These are phyloP conservation scores for Colletotrichum destructivum DNA, from an alignment of 2,329 filamentous ascomycete genomes.

Conservation along the genomic window DNA sequence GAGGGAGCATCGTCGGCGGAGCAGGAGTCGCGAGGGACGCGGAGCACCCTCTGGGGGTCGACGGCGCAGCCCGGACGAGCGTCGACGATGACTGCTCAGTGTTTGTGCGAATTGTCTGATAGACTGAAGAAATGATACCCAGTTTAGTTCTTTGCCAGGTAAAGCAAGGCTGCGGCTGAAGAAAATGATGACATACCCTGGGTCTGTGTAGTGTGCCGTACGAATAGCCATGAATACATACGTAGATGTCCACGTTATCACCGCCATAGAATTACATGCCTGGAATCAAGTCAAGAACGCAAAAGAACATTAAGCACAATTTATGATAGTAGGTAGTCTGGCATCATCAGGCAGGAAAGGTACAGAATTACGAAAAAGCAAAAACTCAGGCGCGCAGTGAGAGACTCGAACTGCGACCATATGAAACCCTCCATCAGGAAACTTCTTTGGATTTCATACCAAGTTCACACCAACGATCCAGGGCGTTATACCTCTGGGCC, in stretches of 20 bases:
- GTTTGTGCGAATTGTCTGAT: background rate
- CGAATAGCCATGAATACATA: background rate
- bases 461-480: constrained; percentile 10
- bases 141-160: background rate
- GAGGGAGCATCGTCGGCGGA: constrained; percentile 36
- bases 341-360: background rate
- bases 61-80: constrained; percentile 33
- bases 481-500: constrained; percentile 6
- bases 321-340: background rate
- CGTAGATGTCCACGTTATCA: background rate
- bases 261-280: background rate
- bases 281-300: background rate
- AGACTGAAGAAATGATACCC: constrained; percentile 9
- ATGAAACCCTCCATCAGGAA: constrained; percentile 9
- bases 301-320: background rate
- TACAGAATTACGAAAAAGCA: background rate
- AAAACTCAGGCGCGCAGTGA: background rate
- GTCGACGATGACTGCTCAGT: constrained; percentile 11
- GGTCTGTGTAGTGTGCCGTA: background rate
- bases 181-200: no score
- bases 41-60: constrained; percentile 26
- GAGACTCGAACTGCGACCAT: background rate
- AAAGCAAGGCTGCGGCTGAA: no score
- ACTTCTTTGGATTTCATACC: constrained; percentile 12
- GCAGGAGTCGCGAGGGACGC: constrained; percentile 34